Base-by-base conservation (phyloP, 1,139 yeast genomes). In the Taphrina populina region DNA sequence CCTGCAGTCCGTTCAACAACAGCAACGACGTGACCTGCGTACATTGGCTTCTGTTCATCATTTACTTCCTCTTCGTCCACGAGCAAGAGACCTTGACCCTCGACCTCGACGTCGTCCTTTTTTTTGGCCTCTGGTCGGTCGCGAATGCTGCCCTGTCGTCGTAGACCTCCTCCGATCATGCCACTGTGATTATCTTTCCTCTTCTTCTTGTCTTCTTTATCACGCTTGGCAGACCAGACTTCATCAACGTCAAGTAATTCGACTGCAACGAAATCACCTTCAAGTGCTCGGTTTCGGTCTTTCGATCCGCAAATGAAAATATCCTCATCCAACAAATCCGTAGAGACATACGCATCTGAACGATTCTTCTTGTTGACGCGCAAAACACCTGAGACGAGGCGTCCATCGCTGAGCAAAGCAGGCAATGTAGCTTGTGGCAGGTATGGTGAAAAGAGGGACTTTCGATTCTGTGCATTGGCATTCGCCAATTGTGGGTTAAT, bases 111-210 rank as follows among this genome's bases (percentile, higher is more conserved):
- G 67, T 92, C 98, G 68, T 92, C 98, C 67, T 88, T 90, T 71
- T 92, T 92, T 78, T 92, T 92, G 78, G 90, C 94, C n/a, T 95
- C 87, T 37, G 98, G 97, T 65, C 98, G 81, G 71, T 90, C 96
- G 64, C 88, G 87, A 63, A 92, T 77, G 1, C 96, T 87, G 19
- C 96, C 96, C 66, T 86, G 82, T 72, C 98, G 82, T 59, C 82
- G 82, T 52, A 90, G 73, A 4, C 76, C 74, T 57, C 69, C 74
- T 57, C 69, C 69, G 53, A 66, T 70, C 49, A 64, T 66, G 58
- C 71, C 73, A 33, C 60, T 77, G 23, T 60, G 51, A 19, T 71
- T 68, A 67, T 88, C 96, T 64, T 90, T 88, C 69, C 96, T 81
- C 72, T 96, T 81, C 73, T 92, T 92, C 71, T 92, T 92, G 64